These are phyloP conservation scores for Rhazya stricta DNA, from an alignment of 257 asterid genomes.

Conservation along the genomic window DNA sequence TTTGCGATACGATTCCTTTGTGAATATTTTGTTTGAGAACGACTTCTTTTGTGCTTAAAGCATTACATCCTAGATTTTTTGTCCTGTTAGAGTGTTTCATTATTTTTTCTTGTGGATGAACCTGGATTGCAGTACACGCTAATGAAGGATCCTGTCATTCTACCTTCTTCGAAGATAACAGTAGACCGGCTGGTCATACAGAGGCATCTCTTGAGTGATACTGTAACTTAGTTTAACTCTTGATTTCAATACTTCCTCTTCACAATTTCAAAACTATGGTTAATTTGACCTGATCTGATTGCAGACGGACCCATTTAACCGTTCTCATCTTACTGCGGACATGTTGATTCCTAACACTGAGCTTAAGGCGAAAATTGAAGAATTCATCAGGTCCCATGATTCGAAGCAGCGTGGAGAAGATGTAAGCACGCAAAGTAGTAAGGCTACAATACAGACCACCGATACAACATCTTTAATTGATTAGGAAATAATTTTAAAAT, in stretches of 20 bases:
- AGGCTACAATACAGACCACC: slow-evolving; percentile 64
- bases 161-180: slow-evolving; percentile 78
- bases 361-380: slow-evolving; percentile 77
- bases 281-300: slow-evolving; percentile 14
- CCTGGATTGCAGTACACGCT: slow-evolving; percentile 66
- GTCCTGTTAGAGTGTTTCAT: background rate
- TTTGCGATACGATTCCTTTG: background rate
- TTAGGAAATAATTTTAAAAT: slow-evolving; percentile 25
- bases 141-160: slow-evolving; percentile 92
- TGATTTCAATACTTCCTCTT: background rate
- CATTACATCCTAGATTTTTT: background rate
- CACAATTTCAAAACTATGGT: background rate
- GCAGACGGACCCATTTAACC: slow-evolving; percentile 95
- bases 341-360: slow-evolving; percentile 83
- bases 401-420: slow-evolving; percentile 41
- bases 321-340: slow-evolving; percentile 83
- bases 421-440: slow-evolving; percentile 38
- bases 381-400: slow-evolving; percentile 53
- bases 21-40: background rate
- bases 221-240: slow-evolving; percentile 29
- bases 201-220: slow-evolving; percentile 90
- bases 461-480: slow-evolving; percentile 57
- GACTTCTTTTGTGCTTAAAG: background rate
- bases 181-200: slow-evolving; percentile 88
- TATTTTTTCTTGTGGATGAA: slow-evolving; percentile 10